phyloP scores from a whole-genome alignment of 495 filamentous ascomycete genomes.

The Astrothelium macrocarpum region DNA sequence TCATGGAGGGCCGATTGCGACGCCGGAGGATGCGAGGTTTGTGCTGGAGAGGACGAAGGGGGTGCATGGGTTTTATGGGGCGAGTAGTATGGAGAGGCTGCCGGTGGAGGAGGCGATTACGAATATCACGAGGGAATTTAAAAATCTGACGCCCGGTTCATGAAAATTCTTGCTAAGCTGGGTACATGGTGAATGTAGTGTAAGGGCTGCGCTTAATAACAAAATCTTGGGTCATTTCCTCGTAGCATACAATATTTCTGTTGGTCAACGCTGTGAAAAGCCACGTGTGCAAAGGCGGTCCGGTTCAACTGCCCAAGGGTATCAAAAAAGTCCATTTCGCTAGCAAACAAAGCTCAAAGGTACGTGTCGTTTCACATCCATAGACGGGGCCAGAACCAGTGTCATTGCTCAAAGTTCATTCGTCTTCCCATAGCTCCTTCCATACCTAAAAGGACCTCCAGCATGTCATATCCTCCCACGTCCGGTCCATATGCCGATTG shows the following conservation, averaged over 20 bases:
- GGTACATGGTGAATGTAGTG: neutral
- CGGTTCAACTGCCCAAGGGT: neutral
- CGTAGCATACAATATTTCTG: no score
- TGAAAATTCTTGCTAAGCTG: neutral
- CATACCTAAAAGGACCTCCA: conserved; percentile 27
- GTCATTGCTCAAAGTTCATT: neutral
- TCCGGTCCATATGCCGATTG: conserved; percentile 34
- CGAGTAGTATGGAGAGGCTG: conserved; percentile 60
- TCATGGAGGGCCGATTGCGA: conserved; percentile 59
- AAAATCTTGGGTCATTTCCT: no score
- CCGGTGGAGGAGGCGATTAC: conserved; percentile 60
- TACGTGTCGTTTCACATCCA: neutral
- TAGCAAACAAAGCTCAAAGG: neutral
- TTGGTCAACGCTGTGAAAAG: no score
- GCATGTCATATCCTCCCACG: conserved; percentile 31
- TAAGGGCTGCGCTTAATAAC: neutral
- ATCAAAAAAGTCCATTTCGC: neutral
- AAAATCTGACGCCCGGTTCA: conserved; percentile 23
- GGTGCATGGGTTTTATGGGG: conserved; percentile 62
- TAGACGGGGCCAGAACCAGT: neutral
- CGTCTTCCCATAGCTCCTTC: conserved; percentile 2
- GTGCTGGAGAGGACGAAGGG: conserved; percentile 49
- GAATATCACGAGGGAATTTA: conserved; percentile 51
- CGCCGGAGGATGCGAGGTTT: conserved; percentile 51
- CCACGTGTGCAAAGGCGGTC: no score